Percentiles rank a stretch among this genome's conserved stretches.
phyloP scores from a whole-genome alignment of 2,329 filamentous ascomycete genomes.

The Fonsecaea erecta region DNA sequence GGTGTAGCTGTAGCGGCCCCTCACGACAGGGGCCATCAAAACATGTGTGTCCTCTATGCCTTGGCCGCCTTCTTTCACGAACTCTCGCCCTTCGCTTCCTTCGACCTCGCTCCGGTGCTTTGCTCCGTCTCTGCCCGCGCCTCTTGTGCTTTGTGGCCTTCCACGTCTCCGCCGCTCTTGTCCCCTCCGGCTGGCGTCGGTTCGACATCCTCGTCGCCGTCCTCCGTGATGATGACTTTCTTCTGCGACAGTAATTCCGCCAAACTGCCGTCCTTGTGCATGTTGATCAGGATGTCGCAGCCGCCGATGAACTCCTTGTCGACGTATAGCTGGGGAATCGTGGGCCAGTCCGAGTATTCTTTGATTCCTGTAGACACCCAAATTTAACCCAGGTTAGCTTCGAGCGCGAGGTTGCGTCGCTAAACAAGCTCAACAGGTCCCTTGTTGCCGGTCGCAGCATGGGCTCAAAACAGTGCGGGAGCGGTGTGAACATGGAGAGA shows the following conservation, averaged over 20 bases:
- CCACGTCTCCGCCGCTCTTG: conserved; percentile 27
- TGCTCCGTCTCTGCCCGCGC: conserved; percentile 29
- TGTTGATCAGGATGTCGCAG: conserved; percentile 94
- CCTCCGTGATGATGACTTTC: conserved; percentile 73
- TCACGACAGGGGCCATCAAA: no score
- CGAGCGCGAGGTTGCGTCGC: not conserved
- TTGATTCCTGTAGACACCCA: conserved; percentile 75
- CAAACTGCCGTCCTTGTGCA: conserved; percentile 95
- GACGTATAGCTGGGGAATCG: conserved; percentile 94
- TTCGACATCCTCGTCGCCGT: conserved; percentile 30
- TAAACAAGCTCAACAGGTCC: not conserved
- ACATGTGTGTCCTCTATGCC: no score
- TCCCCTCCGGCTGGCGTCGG: conserved; percentile 21
- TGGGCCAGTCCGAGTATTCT: conserved; percentile 99
- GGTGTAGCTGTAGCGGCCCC: no score
- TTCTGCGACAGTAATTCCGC: conserved; percentile 92
- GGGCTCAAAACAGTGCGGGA: not conserved
- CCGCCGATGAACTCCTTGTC: conserved; percentile 95
- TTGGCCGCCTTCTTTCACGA: conserved; percentile 16
- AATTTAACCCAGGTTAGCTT: conserved; percentile 1
- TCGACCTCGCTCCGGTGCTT: conserved; percentile 31
- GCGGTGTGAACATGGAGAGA: conserved; percentile 13
- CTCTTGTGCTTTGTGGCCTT: conserved; percentile 31
- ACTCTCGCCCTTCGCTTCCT: conserved; percentile 35
- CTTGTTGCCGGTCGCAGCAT: no score